Percentiles rank a stretch among this genome's conserved stretches.
phyloP scores from a whole-genome alignment of 306 rosid species.

The Fragaria nilgerrensis region DNA sequence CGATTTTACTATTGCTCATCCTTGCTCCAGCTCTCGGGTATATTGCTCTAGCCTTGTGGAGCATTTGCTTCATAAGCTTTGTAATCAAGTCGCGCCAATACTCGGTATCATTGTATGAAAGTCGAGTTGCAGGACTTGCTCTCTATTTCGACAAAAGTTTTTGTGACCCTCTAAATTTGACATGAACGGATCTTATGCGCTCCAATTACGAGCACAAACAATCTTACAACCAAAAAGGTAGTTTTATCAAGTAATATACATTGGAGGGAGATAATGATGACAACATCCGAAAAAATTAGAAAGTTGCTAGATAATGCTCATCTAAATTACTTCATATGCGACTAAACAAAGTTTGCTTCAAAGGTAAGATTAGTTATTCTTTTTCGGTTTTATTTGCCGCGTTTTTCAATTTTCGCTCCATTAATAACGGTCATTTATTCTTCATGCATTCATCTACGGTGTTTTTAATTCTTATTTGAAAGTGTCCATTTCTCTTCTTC shows the following conservation, averaged over 20 bases:
- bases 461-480: background rate
- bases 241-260: too few relatives aligned
- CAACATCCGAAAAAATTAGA: background rate
- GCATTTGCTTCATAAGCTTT: too few relatives aligned
- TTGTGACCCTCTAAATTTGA: background rate
- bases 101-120: too few relatives aligned
- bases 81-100: too few relatives aligned
- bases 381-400: too few relatives aligned
- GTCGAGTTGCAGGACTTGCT: too few relatives aligned
- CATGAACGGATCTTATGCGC: background rate
- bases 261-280: background rate
- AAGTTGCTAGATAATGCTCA: background rate
- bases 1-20: too few relatives aligned
- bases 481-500: too few relatives aligned
- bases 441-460: accelerated
- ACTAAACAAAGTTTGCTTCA: background rate
- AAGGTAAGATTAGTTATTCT: background rate
- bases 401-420: background rate
- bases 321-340: background rate
- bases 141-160: background rate
- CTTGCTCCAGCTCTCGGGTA: too few relatives aligned
- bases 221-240: background rate
- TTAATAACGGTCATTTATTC: background rate
- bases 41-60: too few relatives aligned
- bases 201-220: background rate